Evolutionary conservation across 257 asterid genomes (phyloP).

Genomic region (Salvia hispanica): DNA sequence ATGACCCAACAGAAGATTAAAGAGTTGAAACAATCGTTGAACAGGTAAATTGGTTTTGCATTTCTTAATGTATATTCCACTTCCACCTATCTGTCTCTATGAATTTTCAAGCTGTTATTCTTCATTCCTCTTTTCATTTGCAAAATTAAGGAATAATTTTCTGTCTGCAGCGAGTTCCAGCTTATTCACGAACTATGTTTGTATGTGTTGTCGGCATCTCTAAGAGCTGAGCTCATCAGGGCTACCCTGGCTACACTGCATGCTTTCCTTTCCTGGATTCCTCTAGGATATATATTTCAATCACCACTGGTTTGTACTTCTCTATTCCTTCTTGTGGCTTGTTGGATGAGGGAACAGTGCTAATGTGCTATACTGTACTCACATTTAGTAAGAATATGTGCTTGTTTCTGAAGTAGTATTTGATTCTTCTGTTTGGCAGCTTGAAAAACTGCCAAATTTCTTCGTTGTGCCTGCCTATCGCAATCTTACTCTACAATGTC

Average conservation of each 20-base stretch:
- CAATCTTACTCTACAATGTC: constrained; percentile 89
- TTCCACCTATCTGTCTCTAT: background rate
- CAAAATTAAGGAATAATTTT: constrained; percentile 24
- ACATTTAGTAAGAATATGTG: constrained; percentile 17
- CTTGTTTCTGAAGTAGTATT: constrained; percentile 20
- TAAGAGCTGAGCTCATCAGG: constrained; percentile 91
- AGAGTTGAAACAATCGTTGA: constrained; percentile 87
- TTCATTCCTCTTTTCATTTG: background rate
- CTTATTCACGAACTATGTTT: constrained; percentile 94
- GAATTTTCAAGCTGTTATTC: constrained; percentile 1
- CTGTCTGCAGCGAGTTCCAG: constrained; percentile 80
- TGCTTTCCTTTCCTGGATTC: constrained; percentile 99
- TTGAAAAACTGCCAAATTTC: constrained; percentile 76
- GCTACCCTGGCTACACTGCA: constrained; percentile 94
- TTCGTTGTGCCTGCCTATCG: constrained; percentile 83
- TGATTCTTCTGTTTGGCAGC: constrained; percentile 56
- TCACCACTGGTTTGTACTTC: constrained; percentile 82
- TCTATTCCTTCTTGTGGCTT: constrained; percentile 32
- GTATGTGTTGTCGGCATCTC: constrained; percentile 88
- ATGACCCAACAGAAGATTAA: constrained; percentile 98
- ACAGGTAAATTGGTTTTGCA: constrained; percentile 56
- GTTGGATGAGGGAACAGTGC: constrained; percentile 22
- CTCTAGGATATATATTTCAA: constrained; percentile 95
- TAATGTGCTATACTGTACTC: background rate
- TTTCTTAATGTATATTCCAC: constrained; percentile 13